Base-by-base conservation (phyloP, 495 filamentous ascomycete genomes). In the Apodospora peruviana region DNA sequence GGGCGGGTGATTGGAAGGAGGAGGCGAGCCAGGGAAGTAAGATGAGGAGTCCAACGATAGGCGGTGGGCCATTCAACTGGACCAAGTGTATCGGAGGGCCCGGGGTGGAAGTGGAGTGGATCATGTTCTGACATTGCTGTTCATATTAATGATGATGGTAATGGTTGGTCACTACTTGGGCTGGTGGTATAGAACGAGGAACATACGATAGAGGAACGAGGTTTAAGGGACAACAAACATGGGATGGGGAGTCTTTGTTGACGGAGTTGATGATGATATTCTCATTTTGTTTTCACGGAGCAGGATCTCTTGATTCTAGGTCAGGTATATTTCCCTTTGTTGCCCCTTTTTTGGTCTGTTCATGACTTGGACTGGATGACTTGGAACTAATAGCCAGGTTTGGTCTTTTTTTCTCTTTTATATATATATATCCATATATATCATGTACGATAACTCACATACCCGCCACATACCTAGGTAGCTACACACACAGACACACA, bases 101-200 rank as follows among this genome's bases (percentile, higher is more conserved):
- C 2, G 70, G 70, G 34, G 75, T 79, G 3, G 87, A 88, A 45
- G 87, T 87, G 20, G 89, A 95, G 71, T 93, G 89, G 70, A 90
- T 93, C 66, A 86, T 91, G 66, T 85, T 91, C 56, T 95, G 67
- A 64, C n/a, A 18, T 24, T 20, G 52, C 37, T 41, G n/a, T 44
- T 45, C 51, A 41, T 39, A 16, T 16, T 10, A 18, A 10, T 18
- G 17, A 40, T 40, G 37, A 22, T 17, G 20, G 12, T 39, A 24
- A 11, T 25, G 25, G 14, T 23, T n/a, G n/a, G n/a, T n/a, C n/a
- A n/a, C n/a, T n/a, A n/a, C n/a, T n/a, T n/a, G n/a, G 21, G 23
- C 12, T 14, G 12, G n/a, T 44, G 40, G n/a, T n/a, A n/a, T n/a
- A n/a, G n/a, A n/a, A n/a, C n/a, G n/a, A n/a, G 41, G 5, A 1